A percentile compares a stretch with the other conserved stretches of the same genome.
Evolutionary conservation across 83 land plant genomes (phyloP).

Genomic region (Picea mariana): DNA sequence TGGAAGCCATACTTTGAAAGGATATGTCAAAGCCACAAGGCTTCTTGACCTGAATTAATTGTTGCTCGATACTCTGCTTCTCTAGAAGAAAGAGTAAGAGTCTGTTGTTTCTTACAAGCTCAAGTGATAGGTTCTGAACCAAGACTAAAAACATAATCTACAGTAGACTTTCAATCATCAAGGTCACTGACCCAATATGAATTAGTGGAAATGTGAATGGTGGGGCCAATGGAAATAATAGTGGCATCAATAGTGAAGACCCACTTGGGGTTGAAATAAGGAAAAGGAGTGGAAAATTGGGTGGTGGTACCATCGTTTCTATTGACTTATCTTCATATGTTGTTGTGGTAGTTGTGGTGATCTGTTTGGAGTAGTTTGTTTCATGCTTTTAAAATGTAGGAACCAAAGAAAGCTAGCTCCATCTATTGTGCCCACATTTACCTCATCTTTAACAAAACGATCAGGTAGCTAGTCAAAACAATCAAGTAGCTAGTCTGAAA

Average conservation of each 20-base stretch:
- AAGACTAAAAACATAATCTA: too few species aligned
- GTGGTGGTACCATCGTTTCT: conserved; percentile 39
- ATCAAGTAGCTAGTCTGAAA: not conserved
- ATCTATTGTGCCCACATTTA: conserved; percentile 37
- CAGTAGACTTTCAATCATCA: too few species aligned
- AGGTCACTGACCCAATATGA: too few species aligned
- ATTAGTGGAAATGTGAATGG: conserved; percentile 17
- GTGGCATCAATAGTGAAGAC: conserved; percentile 18
- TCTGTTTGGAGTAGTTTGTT: conserved; percentile 37
- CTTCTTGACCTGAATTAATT: too few species aligned
- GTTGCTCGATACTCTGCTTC: too few species aligned
- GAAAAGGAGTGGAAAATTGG: conserved; percentile 38
- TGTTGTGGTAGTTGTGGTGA: conserved; percentile 37
- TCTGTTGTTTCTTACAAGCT: too few species aligned
- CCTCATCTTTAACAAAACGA: conserved; percentile 50
- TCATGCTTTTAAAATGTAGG: conserved; percentile 46
- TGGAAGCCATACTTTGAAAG: too few species aligned
- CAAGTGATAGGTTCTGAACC: too few species aligned
- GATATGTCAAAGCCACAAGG: too few species aligned
- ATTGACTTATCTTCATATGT: conserved; percentile 45
- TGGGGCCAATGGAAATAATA: conserved; percentile 19
- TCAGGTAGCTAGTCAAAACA: conserved; percentile 31
- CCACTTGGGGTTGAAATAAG: conserved; percentile 59
- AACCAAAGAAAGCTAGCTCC: conserved; percentile 31
- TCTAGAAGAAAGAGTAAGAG: too few species aligned